Evolutionary conservation across 805 yeast species (phyloP), one percentile per base, ranked within the genome.

Genomic region (Yamadazyma endophytica): DNA sequence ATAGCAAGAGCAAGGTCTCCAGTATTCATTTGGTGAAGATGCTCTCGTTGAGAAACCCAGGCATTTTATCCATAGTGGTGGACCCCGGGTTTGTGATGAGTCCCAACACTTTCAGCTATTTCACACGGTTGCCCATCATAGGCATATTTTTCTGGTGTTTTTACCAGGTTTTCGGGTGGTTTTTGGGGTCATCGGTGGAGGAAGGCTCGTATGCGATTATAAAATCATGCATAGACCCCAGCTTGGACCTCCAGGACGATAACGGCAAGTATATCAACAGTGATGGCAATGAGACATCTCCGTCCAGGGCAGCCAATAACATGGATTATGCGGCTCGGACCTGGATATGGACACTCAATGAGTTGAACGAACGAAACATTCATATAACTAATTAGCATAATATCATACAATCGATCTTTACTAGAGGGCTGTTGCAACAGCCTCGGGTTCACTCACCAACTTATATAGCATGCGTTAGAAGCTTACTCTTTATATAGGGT

Each of bases 31-130:
- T 77, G 47, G 71, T 77, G 47, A 76, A 76, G 43, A 65, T 77
- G 52, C 55, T 86, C 14, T 74, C 90, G 0, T 61, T 75, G 21
- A 69, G 78, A 36, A 70, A 83, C 49, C 92, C 94, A 0, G 68
- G 75, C 13, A 64, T 85, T 7, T 52, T 79, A 22, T 76, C 79
- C 35, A 54, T 75, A 21, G 69, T 86, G 2, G 83, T 84, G 3
- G 89, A 85, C 47, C 95, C 95, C 0, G 96, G 96, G 0, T 70
- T 84, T 42, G 85, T 84, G n/a, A 79, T 86, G 83, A 78, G 79
- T 46, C 79, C 95, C 2, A 80, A 81, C 43, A 54, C 82, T 28
- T 82, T 82, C 50, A 66, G 81, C 27, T 83, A 82, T 50, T 82
- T 88, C 79, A 83, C 90, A 2, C 60, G 86, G 34, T 60, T 82